Base-by-base conservation (phyloP, 257 asterid species). In the Solanum medicagineum region DNA sequence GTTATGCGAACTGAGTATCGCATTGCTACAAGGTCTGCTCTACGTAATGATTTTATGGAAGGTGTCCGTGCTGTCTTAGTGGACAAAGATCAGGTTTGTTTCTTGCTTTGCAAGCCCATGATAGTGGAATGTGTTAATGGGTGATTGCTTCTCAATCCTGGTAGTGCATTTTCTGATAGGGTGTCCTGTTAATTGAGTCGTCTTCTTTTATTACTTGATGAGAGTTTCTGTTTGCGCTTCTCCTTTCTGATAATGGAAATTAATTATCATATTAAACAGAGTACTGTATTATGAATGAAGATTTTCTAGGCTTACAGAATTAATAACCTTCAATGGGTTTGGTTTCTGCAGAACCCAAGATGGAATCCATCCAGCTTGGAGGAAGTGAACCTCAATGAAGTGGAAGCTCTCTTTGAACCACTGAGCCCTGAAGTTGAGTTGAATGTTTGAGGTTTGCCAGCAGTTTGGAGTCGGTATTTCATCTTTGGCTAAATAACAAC, bases 1-100 rank as follows among this genome's bases (percentile, higher is more conserved):
- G 99, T 96, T 88, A 95, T 96, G 99, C 93, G 88, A 92, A 86
- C 92, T 49, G 99, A 96, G 86, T 95, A 95, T 86, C 93, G 97
- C 73, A 92, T 96, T 71, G 98, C 98, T 87, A 1, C 92, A 86
- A 93, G 98, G 89, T 89, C 95, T 36, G 90, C 97, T 85, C 93
- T 92, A 51, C 93, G 97, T 83, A 89, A 87, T 90, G 99, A 95
- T 90, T 95, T 96, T 85, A 65, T 89, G 6, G 99, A 96, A 92
- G 99, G 99, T 75, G 99, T 96, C 53, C 94, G 99, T 62, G 98
- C 99, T 68, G 97, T 96, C 88, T 90, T 96, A 89, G 97, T 95
- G 86, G 98, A 96, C 91, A 95, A 96, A 90, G 98, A 96, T 90
- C 98, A 94, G 98, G 99, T 96, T 62, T 45, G 91, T 83, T 87